Evolutionary conservation across 352 stramenopile species (phyloP).

Genomic region (Globisporangium perplexum): DNA sequence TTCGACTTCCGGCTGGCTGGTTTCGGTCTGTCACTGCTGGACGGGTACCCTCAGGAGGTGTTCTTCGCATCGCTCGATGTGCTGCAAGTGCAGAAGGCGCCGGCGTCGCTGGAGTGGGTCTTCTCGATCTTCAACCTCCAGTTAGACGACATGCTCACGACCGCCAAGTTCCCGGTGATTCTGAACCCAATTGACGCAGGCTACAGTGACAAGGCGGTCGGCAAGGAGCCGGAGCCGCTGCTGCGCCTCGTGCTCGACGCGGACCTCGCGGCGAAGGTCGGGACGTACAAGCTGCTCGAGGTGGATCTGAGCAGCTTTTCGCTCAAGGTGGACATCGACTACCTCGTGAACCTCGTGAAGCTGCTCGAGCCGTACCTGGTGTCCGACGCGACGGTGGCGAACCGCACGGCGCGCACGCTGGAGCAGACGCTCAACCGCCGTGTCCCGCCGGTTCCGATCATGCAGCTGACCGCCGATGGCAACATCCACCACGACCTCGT

Average conservation of each 20-base stretch:
- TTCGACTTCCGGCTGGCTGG: conserved; percentile 78
- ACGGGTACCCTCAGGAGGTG: conserved; percentile 77
- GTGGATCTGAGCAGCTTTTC: conserved; percentile 61
- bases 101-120: conserved; percentile 66
- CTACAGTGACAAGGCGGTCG: conserved; percentile 68
- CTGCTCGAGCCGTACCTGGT: conserved; percentile 75
- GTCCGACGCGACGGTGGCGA: conserved; percentile 55
- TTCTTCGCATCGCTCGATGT: conserved; percentile 79
- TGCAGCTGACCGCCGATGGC: conserved; percentile 50
- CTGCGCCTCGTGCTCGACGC: conserved; percentile 72
- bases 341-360: conserved; percentile 76
- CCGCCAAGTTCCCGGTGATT: conserved; percentile 79
- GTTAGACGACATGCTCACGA: conserved; percentile 82
- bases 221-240: conserved; percentile 54
- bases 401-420: conserved; percentile 52
- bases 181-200: conserved; percentile 74
- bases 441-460: conserved; percentile 53
- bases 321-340: conserved; percentile 84
- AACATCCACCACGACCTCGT: conserved; percentile 72
- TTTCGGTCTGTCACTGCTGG: conserved; percentile 71
- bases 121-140: conserved; percentile 79
- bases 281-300: conserved; percentile 80
- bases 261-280: conserved; percentile 65
- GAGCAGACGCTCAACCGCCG: conserved; percentile 52
- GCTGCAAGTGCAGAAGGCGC: conserved; percentile 64